These are phyloP conservation scores for Phialophora verrucosa DNA, from an alignment of 2,329 filamentous ascomycete species.

Conservation along the genomic window DNA sequence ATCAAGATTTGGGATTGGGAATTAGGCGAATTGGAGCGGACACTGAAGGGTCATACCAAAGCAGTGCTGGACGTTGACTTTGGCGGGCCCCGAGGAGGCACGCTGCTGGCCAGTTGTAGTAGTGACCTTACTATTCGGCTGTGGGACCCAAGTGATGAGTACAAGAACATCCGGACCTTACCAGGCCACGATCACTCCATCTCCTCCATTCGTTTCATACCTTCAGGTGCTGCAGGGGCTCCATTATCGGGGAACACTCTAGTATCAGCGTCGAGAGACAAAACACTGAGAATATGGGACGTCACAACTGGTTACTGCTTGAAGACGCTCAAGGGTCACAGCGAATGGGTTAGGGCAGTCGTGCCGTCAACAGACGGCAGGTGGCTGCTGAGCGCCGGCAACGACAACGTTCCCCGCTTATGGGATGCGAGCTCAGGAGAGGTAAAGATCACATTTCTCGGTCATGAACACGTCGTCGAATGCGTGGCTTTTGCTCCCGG, in stretches of 20 bases:
- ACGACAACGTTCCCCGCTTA: constrained; percentile 79
- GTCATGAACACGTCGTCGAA: constrained; percentile 84
- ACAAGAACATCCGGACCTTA: constrained; percentile 92
- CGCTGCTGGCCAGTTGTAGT: constrained; percentile 80
- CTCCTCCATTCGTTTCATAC: constrained; percentile 85
- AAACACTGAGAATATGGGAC: constrained; percentile 87
- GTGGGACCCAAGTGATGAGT: constrained; percentile 90
- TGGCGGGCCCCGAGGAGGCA: constrained; percentile 80
- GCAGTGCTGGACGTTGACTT: constrained; percentile 88
- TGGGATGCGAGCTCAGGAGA: constrained; percentile 84
- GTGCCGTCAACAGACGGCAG: constrained; percentile 80
- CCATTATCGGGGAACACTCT: constrained; percentile 83
- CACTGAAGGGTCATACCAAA: constrained; percentile 90
- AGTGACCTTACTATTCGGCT: constrained; percentile 92
- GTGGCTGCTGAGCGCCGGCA: constrained; percentile 80
- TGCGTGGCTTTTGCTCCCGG: constrained; percentile 87
- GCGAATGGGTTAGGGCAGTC: constrained; percentile 90
- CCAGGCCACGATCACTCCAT: constrained; percentile 93
- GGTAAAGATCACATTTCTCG: constrained; percentile 77
- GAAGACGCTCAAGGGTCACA: constrained; percentile 84
- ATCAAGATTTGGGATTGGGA: constrained; percentile 99
- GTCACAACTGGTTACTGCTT: constrained; percentile 91
- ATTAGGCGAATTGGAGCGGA: constrained; percentile 84
- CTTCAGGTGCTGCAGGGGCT: constrained; percentile 77
- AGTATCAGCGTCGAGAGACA: constrained; percentile 84